phyloP scores from a whole-genome alignment of 2,329 filamentous ascomycete genomes.

The Emergomyces orientalis region DNA sequence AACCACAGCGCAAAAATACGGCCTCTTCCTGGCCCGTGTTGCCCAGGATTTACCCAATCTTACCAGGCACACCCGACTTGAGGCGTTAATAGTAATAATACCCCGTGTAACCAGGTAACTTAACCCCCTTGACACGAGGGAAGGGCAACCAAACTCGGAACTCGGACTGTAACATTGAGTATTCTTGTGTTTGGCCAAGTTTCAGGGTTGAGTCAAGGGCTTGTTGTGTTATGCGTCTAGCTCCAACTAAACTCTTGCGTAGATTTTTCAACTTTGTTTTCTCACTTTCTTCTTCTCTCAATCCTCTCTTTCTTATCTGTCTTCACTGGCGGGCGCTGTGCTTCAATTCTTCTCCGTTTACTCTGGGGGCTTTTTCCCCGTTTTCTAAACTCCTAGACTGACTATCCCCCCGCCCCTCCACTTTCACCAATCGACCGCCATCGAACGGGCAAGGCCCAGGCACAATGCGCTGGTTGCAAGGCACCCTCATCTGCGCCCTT shows the following conservation, averaged over 20 bases:
- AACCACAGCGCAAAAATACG: neutral
- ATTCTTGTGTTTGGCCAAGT: too few species aligned
- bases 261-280: neutral
- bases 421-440: neutral
- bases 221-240: too few species aligned
- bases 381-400: neutral
- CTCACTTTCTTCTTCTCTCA: neutral
- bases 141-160: too few species aligned
- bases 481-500: constrained; percentile 5
- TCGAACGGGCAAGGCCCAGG: neutral
- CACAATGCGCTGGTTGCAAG: constrained; percentile 4
- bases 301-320: neutral
- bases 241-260: too few species aligned
- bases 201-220: too few species aligned
- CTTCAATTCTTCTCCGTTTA: neutral
- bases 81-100: too few species aligned
- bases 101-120: too few species aligned
- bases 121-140: too few species aligned
- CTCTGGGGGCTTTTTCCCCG: too few species aligned
- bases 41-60: neutral
- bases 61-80: neutral
- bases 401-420: neutral
- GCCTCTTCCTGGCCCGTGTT: neutral
- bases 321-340: too few species aligned
- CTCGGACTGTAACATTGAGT: too few species aligned